Base-by-base conservation (phyloP, 2,329 filamentous ascomycete species). In the Diplodia sapinea region DNA sequence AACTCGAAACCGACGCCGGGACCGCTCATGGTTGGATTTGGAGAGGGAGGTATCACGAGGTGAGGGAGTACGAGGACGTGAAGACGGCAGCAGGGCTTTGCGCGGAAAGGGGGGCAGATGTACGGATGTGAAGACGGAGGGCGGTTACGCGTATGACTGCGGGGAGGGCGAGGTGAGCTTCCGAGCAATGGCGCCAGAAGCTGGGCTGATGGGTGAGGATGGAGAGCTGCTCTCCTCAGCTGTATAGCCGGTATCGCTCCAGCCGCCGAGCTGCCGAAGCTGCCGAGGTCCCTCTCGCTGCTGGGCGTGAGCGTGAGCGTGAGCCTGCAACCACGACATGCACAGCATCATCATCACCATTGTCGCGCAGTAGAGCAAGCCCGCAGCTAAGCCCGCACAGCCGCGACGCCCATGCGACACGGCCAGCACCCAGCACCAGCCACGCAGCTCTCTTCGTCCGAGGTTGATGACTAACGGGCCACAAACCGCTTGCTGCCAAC, bases 1-100 rank as follows among this genome's bases (percentile, higher is more conserved):
- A 91, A 96, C 80, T 95, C 87, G 80, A 94, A 93, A 74, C 93
- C 92, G 76, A 82, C 85, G 73, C 86, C 87, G 57, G 86, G 85
- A 66, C 77, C 75, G 70, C 49, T 54, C 62, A 65, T 55, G 33
- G 43, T 63, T 23, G 43, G 50, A 29, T 17, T 47, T 11, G 55
- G 12, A 23, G 23, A 3, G 40, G 26, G 57, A 33, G 31, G 23
- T 20, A 20, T 49, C 15, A 7, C 31, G 31, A 33, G 31, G 31
- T 33, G 6, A 33, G 8, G 11, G 26, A 49, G 8, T 0, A 15
- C 3, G 40, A 17, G 17, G 36, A 50, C 43, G 49, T 9, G 15
- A 23, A 12, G 33, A n/a, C 12, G 15, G 12, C 17, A 2, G 29
- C 29, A 7, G 20, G n/a, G 13, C 23, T 40, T 9, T 59, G 29